Conservation (phyloP, 768 basidiomycete species). For the Pulveroboletus sp. region DNA sequence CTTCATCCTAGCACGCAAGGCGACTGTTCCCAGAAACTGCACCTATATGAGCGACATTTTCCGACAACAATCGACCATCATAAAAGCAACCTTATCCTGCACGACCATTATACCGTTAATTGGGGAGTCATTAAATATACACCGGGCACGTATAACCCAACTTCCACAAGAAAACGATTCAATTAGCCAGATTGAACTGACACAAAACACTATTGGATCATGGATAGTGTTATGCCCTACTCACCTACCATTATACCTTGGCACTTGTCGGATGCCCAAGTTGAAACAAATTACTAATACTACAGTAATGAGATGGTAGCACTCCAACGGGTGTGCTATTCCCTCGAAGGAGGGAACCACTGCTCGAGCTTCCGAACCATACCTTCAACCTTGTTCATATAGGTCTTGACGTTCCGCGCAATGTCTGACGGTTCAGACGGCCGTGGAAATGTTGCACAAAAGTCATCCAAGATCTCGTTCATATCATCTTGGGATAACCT, state of each 20-base stretch:
- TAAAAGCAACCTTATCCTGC: background rate
- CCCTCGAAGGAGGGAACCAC: constrained; percentile 18
- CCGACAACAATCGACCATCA: background rate
- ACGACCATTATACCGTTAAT: background rate
- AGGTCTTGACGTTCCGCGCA: constrained; percentile 18
- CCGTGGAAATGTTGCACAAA: constrained; percentile 19
- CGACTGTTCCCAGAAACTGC: too few species aligned
- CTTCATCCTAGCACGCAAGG: too few species aligned
- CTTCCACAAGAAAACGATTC: constrained; percentile 9
- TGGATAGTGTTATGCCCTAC: background rate
- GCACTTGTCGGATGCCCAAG: background rate
- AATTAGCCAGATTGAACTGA: background rate
- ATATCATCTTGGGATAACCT: constrained; percentile 15
- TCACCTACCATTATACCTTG: background rate
- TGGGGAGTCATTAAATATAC: background rate
- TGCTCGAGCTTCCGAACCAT: constrained; percentile 22
- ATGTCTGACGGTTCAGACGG: constrained; percentile 10
- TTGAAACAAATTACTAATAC: background rate
- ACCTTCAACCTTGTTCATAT: constrained; percentile 24
- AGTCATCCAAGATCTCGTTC: constrained; percentile 19
- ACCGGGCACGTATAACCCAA: background rate
- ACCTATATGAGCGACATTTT: too few species aligned
- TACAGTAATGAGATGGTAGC: background rate
- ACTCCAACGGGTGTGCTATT: background rate
- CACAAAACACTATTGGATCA: background rate